These are phyloP conservation scores for Leccinum aurantiacum DNA, from an alignment of 768 basidiomycete genomes.

Conservation along the genomic window DNA sequence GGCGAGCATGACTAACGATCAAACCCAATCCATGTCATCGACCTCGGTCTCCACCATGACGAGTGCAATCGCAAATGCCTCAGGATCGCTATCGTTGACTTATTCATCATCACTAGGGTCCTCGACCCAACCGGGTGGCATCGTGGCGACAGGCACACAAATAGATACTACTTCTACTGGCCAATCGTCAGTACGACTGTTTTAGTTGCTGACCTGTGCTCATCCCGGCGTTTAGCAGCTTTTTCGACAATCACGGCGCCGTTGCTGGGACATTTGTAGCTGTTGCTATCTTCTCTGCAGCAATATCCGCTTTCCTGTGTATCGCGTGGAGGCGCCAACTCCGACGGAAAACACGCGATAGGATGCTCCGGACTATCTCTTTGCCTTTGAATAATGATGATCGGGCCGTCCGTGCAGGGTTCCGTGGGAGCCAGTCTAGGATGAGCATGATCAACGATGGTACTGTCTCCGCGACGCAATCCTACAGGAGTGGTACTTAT, in stretches of 20 bases:
- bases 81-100: slow-evolving; percentile 37
- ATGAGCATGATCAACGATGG: slow-evolving; percentile 15
- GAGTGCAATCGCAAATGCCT: slow-evolving; percentile 37
- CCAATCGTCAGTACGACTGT: slow-evolving; percentile 27
- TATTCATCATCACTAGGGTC: slow-evolving; percentile 47
- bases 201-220: neutral
- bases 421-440: slow-evolving; percentile 37
- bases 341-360: slow-evolving; percentile 37
- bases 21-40: slow-evolving; percentile 44
- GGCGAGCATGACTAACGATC: slow-evolving; percentile 41
- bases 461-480: slow-evolving; percentile 7
- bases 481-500: slow-evolving; percentile 1
- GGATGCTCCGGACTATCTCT: slow-evolving; percentile 39
- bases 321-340: slow-evolving; percentile 37
- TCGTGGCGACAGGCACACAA: slow-evolving; percentile 48
- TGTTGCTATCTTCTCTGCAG: slow-evolving; percentile 56
- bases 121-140: slow-evolving; percentile 46
- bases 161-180: slow-evolving; percentile 21
- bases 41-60: slow-evolving; percentile 36
- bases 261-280: slow-evolving; percentile 75
- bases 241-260: slow-evolving; percentile 66
- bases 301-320: slow-evolving; percentile 44
- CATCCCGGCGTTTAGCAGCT: slow-evolving; percentile 37
- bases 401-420: slow-evolving; percentile 21
- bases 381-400: slow-evolving; percentile 30